Evolutionary conservation across 2,329 filamentous ascomycete species (phyloP), one percentile per base, ranked within the genome.

Genomic region (Fusarium gaditjirri): DNA sequence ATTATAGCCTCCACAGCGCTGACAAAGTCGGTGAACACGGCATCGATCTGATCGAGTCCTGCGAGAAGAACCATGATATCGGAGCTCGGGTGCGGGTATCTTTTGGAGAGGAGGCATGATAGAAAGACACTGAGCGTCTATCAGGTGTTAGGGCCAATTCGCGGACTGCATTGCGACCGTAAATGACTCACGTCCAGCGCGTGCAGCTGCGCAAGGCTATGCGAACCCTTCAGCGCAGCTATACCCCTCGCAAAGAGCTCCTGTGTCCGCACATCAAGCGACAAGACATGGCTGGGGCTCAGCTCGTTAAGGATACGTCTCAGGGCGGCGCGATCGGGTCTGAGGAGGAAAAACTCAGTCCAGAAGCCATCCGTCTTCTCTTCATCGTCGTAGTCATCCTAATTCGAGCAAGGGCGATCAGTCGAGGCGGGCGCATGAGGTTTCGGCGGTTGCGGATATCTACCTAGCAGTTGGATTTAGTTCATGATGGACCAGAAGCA

Each of bases 31-130:
- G 93, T 92, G 80, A 98, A 95, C 49, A 97, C 88, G 12, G 88
- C 86, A 80, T 99, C 96, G 53, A 97, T 93, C 75, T 94, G 88
- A 83, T 98, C 92, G 57, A 99, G 88, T 10, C 96, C 96, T 8
- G 95, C 94, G 53, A 99, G 87, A 38, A 98, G 88, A 63, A 92
- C 91, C 78, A 99, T 97, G 75, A 98, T 93, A 82, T 98, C 96
- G 54, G 96, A 96, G 81, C 94, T 98, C 10, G 95, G 93, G 77
- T 98, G 98, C 29, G 93, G 94, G 81, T 97, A 99, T 80, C 92
- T 94, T 83, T 98, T 99, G 64, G 89, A 89, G 69, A 98, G 86
- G 23, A 97, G 88, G 60, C 91, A 90, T 54, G 92, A 91, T 79
- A 99, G 88, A 82, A 98, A 98, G 52, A 93, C 91, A 81, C 92